Evolutionary conservation across 345 rosid genomes (phyloP), one percentile per base, ranked within the genome.

Genomic region (Barbarea vulgaris): DNA sequence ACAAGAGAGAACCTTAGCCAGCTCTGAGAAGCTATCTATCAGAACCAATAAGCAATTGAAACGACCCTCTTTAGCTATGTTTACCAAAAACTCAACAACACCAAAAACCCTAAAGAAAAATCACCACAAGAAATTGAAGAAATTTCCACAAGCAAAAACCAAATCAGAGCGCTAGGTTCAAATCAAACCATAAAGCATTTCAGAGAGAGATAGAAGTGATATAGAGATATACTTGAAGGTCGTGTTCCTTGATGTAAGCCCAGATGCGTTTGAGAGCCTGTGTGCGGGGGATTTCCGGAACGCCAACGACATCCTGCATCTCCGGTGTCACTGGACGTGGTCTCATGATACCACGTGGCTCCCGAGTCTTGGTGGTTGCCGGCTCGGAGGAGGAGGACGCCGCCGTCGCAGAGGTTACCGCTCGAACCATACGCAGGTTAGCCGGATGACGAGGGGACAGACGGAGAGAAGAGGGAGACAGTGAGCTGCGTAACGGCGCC

Each of bases 301-400:
- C 89, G 8, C 98, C 99, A 3, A 92, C 94, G 3, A 92, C 37
- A 30, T 88, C 97, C 51, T 89, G 87, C 97, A 95, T 90, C 82
- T 89, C 97, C 2, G 90, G 93, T 14, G 97, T 79, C 27, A 92
- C 97, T 10, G 72, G 97, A 28, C 90, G 91, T 2, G 97, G 99
- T 78, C 74, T 88, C 97, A 70, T 89, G 74, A 92, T 87, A 10
- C 99, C 99, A 14, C 95, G 91, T 6, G 88, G 95, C 72, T 80
- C 81, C 14, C 88, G 81, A 0, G 42, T 31, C 79, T 83, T 76
- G 15, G 87, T 89, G 2, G 86, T 51, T 44, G 83, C 73, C 18
- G 88, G 81, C 76, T 85, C 78, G 9, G 81, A 77, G 6, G 97
- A 77, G 6, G 97, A 75, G 6, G 97, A 75, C 28, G 90, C 63